phyloP scores from a whole-genome alignment of 352 stramenopile genomes.

The Elongisporangium prolatum region DNA sequence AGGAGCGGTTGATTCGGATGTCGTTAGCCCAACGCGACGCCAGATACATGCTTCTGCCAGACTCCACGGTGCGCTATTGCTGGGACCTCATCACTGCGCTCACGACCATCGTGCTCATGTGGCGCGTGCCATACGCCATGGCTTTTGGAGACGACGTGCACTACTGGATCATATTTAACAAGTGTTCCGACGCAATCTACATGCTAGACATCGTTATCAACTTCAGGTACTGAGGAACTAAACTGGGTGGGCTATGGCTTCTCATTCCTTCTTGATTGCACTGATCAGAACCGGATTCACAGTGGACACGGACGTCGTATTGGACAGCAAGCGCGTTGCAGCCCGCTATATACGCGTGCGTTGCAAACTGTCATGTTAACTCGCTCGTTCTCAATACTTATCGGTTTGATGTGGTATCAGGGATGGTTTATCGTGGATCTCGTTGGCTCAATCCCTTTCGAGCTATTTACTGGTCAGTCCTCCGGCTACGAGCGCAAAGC shows the following conservation, averaged over 20 bases:
- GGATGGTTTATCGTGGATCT: constrained; percentile 52
- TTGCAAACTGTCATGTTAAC: too few relatives aligned
- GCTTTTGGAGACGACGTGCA: constrained; percentile 37
- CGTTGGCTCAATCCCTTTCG: constrained; percentile 48
- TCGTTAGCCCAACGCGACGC: constrained; percentile 19
- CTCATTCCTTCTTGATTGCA: not conserved
- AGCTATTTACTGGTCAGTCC: constrained; percentile 25
- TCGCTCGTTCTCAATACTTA: not conserved
- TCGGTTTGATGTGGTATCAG: constrained; percentile 8
- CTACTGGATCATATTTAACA: constrained; percentile 50
- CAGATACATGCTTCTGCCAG: constrained; percentile 42
- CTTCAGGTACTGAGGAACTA: too few relatives aligned
- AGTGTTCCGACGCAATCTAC: constrained; percentile 41
- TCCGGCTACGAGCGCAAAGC: constrained; percentile 47
- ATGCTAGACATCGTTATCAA: constrained; percentile 46
- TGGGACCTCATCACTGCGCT: constrained; percentile 52
- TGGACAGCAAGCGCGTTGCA: constrained; percentile 45
- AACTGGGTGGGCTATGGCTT: too few relatives aligned
- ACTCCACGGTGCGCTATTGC: constrained; percentile 38
- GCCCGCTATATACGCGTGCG: constrained; percentile 41
- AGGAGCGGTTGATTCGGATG: constrained; percentile 39
- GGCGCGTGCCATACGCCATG: constrained; percentile 54
- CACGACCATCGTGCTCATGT: constrained; percentile 51
- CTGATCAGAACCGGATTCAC: constrained; percentile 45
- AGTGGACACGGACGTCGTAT: constrained; percentile 45